phyloP scores from a whole-genome alignment of 257 asterid species.

The Oldenlandia corymbosa region DNA sequence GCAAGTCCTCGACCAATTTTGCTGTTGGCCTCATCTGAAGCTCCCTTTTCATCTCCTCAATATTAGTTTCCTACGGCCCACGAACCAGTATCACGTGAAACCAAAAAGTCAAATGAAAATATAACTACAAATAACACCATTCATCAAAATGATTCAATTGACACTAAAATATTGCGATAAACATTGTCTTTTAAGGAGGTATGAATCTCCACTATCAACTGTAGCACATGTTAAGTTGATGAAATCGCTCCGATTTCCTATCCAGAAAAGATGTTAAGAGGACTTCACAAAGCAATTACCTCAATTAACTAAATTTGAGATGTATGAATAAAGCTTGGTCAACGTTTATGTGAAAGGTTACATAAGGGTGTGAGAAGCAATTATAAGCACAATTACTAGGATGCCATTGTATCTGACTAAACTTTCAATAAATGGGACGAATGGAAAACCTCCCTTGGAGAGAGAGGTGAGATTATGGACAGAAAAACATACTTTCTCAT shows the following conservation, averaged over 20 bases:
- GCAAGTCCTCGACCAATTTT: slow-evolving; percentile 82
- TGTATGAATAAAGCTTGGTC: not conserved
- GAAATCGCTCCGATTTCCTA: no score
- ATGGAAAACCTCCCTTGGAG: not conserved
- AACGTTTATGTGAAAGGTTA: not conserved
- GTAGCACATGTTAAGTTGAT: no score
- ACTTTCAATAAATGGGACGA: slow-evolving; percentile 1
- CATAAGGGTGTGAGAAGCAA: not conserved
- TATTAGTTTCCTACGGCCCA: slow-evolving; percentile 51
- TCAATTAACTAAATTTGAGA: not conserved
- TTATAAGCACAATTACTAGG: not conserved
- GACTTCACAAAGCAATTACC: no score
- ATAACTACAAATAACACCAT: not conserved
- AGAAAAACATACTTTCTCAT: slow-evolving; percentile 61
- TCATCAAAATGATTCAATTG: not conserved
- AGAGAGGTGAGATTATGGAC: not conserved
- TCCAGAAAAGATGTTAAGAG: no score
- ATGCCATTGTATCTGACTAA: not conserved
- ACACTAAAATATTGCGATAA: no score
- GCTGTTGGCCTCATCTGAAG: slow-evolving; percentile 81
- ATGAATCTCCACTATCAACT: not conserved
- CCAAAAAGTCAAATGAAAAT: not conserved
- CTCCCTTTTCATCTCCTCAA: slow-evolving; percentile 79
- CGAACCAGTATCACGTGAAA: slow-evolving; percentile 1
- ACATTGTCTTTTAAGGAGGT: not conserved